These are phyloP conservation scores for Penicillium sp. DNA, from an alignment of 2,329 filamentous ascomycete genomes.

Conservation along the genomic window DNA sequence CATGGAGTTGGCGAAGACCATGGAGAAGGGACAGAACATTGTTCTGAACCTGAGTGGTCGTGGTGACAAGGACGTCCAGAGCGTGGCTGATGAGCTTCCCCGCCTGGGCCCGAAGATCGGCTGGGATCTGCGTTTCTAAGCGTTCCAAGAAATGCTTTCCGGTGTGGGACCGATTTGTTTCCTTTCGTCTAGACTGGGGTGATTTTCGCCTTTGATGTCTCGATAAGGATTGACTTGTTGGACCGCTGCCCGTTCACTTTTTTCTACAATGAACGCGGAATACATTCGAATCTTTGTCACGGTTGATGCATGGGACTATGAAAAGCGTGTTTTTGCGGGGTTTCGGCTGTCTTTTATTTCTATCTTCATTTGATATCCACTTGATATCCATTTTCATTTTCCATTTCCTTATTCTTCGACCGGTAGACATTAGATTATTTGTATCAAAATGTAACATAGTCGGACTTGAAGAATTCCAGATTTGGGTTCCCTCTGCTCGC, in stretches of 20 bases:
- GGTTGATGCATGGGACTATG: not conserved
- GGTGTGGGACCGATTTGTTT: not conserved
- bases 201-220: not conserved
- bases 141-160: not conserved
- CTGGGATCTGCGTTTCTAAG: slow-evolving; percentile 61
- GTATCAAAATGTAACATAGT: not conserved
- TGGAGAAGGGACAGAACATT: slow-evolving; percentile 83
- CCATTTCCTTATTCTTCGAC: not conserved
- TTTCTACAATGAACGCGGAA: no score
- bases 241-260: not conserved
- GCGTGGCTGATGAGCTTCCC: slow-evolving; percentile 90
- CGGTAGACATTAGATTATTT: not conserved
- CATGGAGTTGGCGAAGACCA: slow-evolving; percentile 85
- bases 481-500: not conserved
- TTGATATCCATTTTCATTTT: not conserved
- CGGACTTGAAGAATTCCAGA: not conserved
- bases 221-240: not conserved
- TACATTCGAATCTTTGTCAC: not conserved
- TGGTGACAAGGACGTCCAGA: slow-evolving; percentile 98
- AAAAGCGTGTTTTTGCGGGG: slow-evolving; percentile 2
- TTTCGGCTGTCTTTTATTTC: not conserved
- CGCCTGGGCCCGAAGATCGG: slow-evolving; percentile 84
- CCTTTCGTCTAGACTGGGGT: not conserved
- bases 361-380: not conserved
- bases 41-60: slow-evolving; percentile 92